phyloP scores from a whole-genome alignment of 768 basidiomycete genomes.

The Hysterangium stoloniferum region DNA sequence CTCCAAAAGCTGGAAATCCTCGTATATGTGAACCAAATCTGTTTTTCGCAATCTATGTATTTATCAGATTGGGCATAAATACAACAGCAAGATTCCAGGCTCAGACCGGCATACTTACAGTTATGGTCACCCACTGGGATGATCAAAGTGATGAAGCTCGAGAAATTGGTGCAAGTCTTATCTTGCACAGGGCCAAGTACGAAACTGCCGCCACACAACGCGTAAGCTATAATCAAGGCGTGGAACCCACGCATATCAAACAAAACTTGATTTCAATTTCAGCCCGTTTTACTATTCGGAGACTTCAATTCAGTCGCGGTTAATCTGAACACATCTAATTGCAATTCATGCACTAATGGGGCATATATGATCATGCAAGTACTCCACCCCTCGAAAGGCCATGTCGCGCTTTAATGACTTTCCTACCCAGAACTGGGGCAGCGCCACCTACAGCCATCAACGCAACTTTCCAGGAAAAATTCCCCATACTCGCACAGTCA shows the following conservation, averaged over 20 bases:
- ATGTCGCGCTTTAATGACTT: conserved; percentile 40
- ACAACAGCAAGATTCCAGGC: not conserved
- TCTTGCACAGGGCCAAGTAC: conserved; percentile 40
- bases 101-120: conserved; percentile 25
- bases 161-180: conserved; percentile 41
- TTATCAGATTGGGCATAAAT: conserved; percentile 3
- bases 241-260: not conserved
- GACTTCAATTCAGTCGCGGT: conserved; percentile 36
- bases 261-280: conserved; percentile 1
- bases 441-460: conserved; percentile 33
- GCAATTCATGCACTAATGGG: conserved; percentile 22
- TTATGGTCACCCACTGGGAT: conserved; percentile 32
- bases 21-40: not conserved
- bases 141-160: conserved; percentile 46
- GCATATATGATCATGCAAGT: not conserved
- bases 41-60: not conserved
- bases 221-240: not conserved
- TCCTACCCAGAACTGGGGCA: conserved; percentile 39
- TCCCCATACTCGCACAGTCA: conserved; percentile 23
- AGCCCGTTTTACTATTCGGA: conserved; percentile 41
- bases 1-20: conserved; percentile 2
- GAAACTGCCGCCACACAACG: conserved; percentile 34
- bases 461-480: conserved; percentile 35
- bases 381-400: conserved; percentile 19
- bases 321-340: not conserved